Percentiles rank a stretch among this genome's conserved stretches.
phyloP scores from a whole-genome alignment of 2,329 filamentous ascomycete species.

The Botrytis pseudocinerea region DNA sequence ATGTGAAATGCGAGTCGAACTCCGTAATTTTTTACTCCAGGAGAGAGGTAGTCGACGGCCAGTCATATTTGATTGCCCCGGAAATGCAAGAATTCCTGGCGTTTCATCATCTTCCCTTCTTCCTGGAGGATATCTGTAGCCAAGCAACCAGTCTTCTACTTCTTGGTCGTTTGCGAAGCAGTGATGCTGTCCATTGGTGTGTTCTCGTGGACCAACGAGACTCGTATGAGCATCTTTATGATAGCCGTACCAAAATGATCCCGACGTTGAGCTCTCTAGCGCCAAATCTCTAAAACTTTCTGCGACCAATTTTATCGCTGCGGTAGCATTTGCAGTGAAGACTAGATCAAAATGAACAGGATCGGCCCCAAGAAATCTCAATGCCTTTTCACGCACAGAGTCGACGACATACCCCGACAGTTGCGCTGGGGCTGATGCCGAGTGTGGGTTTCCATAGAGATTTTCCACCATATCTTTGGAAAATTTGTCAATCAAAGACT shows the following conservation, averaged over 20 bases:
- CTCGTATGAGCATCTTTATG: slow-evolving; percentile 87
- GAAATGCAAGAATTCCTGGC: slow-evolving; percentile 70
- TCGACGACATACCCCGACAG: slow-evolving; percentile 72
- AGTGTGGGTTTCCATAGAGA: slow-evolving; percentile 90
- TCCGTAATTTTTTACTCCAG: slow-evolving; percentile 60
- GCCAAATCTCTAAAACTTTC: slow-evolving; percentile 71
- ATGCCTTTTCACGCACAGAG: slow-evolving; percentile 65
- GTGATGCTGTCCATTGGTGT: slow-evolving; percentile 65
- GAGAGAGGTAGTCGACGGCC: slow-evolving; percentile 60
- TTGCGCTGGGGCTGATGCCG: slow-evolving; percentile 77
- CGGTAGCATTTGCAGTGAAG: slow-evolving; percentile 92
- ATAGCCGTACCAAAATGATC: slow-evolving; percentile 78
- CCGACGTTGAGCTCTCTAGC: slow-evolving; percentile 57
- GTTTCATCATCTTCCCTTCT: slow-evolving; percentile 29
- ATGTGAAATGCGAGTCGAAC: slow-evolving; percentile 34
- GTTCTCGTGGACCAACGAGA: slow-evolving; percentile 75
- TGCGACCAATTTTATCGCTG: slow-evolving; percentile 79
- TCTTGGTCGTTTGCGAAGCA: slow-evolving; percentile 58
- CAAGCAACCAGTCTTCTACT: slow-evolving; percentile 63
- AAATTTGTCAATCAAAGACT: slow-evolving; percentile 78
- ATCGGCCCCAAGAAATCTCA: slow-evolving; percentile 78
- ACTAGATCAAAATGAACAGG: slow-evolving; percentile 81
- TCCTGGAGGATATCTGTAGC: slow-evolving; percentile 36
- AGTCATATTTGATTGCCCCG: slow-evolving; percentile 61
- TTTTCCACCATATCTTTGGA: slow-evolving; percentile 73